These are phyloP conservation scores for Gaertneriomyces semiglobifer DNA, from an alignment of 192 early-diverging fungal species.

Conservation along the genomic window DNA sequence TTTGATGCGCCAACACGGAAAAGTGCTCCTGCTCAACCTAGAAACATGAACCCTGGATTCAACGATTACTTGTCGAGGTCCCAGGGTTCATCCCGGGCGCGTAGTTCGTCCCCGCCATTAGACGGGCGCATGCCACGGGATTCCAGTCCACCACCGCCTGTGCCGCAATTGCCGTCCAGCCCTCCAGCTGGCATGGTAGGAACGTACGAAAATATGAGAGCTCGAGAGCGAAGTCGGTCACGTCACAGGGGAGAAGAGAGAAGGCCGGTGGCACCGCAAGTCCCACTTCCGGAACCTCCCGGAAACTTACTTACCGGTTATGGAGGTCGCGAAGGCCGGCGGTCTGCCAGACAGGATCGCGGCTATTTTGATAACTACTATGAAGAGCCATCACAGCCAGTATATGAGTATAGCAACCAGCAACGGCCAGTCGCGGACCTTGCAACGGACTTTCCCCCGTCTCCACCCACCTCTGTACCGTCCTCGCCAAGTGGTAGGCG, in stretches of 20 bases:
- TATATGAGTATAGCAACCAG: too few species aligned
- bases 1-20: constrained; percentile 2
- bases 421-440: neutral
- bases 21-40: constrained; percentile 24
- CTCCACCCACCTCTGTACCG: constrained; percentile 20
- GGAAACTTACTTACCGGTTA: constrained; percentile 2
- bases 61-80: neutral
- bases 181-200: neutral
- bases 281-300: constrained; percentile 20
- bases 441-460: constrained; percentile 17
- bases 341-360: neutral
- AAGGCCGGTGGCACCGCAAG: constrained; percentile 3
- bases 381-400: neutral
- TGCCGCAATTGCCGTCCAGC: neutral
- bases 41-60: neutral
- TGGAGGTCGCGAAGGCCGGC: neutral
- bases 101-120: constrained; percentile 18
- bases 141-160: constrained; percentile 18
- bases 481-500: constrained; percentile 14
- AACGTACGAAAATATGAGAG: neutral
- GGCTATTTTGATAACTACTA: constrained; percentile 23
- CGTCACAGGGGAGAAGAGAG: constrained; percentile 9
- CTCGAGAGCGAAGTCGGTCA: constrained; percentile 19
- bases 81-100: constrained; percentile 1
- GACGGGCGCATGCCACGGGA: constrained; percentile 9